Evolutionary conservation across 768 basidiomycete genomes (phyloP).

Genomic region (Asterophora parasitica): DNA sequence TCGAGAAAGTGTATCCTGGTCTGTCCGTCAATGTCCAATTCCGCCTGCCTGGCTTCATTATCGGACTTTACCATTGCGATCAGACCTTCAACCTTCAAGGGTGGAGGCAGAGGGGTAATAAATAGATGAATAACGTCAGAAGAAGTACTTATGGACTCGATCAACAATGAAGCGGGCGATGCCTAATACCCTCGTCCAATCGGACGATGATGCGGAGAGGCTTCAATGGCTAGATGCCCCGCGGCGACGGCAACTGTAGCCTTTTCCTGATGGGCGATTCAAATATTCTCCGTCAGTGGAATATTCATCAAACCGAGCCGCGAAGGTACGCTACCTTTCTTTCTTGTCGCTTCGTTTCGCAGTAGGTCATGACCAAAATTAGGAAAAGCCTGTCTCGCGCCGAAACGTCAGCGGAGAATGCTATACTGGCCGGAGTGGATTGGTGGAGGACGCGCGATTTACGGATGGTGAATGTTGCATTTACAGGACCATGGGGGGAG

Average conservation of each 20-base stretch:
- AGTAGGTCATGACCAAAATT: background rate
- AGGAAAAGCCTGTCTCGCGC: background rate
- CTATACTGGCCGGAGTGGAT: background rate
- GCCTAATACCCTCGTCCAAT: no score
- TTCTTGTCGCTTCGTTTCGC: conserved; percentile 1
- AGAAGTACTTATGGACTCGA: no score
- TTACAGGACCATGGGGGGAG: background rate
- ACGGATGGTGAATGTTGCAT: background rate
- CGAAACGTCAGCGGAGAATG: background rate
- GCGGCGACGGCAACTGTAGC: no score
- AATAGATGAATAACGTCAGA: no score
- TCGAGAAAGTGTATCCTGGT: conserved; percentile 7
- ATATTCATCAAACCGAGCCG: no score
- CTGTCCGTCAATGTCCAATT: conserved; percentile 11
- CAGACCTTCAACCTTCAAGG: conserved; percentile 15
- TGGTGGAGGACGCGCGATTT: background rate
- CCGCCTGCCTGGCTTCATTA: conserved; percentile 14
- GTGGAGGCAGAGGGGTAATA: no score
- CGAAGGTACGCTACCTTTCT: background rate
- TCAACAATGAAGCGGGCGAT: no score
- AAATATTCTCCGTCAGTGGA: no score
- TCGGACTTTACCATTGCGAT: conserved; percentile 17
- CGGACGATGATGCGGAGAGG: no score
- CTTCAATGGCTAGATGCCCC: no score
- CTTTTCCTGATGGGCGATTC: no score